These are phyloP conservation scores for Suillus occidentalis DNA, from an alignment of 768 basidiomycete species.

Conservation along the genomic window DNA sequence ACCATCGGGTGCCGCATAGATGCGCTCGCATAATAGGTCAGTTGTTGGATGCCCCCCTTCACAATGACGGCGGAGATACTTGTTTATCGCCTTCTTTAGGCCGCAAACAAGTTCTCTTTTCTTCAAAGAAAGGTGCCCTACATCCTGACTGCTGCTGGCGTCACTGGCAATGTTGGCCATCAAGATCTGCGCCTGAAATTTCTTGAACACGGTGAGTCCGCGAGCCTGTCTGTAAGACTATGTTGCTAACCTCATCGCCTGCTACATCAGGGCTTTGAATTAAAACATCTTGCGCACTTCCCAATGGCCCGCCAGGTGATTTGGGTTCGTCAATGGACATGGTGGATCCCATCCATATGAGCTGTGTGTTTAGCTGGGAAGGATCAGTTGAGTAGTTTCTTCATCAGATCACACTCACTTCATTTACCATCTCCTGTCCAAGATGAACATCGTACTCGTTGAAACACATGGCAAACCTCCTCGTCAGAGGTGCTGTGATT, in stretches of 20 bases:
- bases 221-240: neutral
- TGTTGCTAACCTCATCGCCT: neutral
- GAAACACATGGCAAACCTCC: neutral
- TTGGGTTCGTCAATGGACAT: neutral
- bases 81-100: neutral
- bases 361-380: neutral
- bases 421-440: neutral
- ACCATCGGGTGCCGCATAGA: neutral
- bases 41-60: neutral
- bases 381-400: neutral
- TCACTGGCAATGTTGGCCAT: neutral
- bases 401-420: neutral
- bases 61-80: neutral
- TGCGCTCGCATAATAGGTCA: neutral
- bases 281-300: neutral
- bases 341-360: no score
- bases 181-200: neutral
- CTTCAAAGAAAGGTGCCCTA: neutral
- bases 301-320: neutral
- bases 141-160: neutral
- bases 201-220: neutral
- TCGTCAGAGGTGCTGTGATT: neutral
- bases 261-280: neutral
- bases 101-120: neutral
- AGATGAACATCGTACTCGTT: neutral